phyloP scores from a whole-genome alignment of 306 rosid genomes.

The Sicyos edulis region DNA sequence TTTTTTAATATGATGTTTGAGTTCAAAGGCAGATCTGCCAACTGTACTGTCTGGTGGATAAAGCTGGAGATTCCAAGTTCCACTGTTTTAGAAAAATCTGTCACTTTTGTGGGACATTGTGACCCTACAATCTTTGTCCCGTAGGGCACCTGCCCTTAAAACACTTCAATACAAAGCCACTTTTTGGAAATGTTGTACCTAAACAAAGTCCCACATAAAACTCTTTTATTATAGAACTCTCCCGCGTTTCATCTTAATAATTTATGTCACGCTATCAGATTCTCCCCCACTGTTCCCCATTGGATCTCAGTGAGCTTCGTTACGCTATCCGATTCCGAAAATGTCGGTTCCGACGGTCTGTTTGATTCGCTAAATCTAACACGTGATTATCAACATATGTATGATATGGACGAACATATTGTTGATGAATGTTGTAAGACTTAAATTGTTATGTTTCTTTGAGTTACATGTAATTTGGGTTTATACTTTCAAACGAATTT shows the following conservation, averaged over 20 bases:
- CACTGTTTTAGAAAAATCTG: not conserved
- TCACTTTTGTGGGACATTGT: not conserved
- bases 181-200: not conserved
- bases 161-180: not conserved
- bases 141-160: constrained; percentile 3
- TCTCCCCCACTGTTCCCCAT: not conserved
- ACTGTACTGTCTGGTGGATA: not conserved
- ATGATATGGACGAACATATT: too few species aligned
- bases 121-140: not conserved
- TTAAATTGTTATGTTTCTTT: too few species aligned
- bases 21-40: constrained; percentile 16
- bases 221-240: not conserved
- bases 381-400: not conserved
- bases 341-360: constrained; percentile 10
- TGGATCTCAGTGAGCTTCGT: not conserved
- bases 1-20: not conserved
- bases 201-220: not conserved
- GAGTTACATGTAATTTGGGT: too few species aligned
- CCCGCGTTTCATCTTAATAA: not conserved
- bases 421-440: too few species aligned
- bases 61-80: not conserved
- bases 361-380: not conserved
- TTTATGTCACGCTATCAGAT: constrained; percentile 1
- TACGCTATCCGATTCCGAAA: not conserved
- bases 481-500: too few species aligned